Conservation (phyloP, 176 grass and related monocot genomes). For the Avena eriantha region DNA sequence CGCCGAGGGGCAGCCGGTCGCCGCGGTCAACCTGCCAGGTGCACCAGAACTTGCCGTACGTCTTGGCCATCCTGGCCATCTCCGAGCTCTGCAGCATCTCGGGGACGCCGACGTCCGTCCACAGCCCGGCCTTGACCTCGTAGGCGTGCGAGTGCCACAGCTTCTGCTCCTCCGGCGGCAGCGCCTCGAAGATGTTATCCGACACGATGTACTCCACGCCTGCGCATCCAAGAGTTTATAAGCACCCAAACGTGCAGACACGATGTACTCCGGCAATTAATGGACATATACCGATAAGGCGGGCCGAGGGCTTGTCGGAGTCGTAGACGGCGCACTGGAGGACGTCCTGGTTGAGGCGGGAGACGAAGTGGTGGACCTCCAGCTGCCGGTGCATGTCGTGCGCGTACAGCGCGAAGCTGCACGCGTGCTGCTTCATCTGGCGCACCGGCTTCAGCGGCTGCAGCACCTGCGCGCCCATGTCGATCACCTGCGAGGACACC, state of each 20-base stretch:
- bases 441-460: constrained; percentile 70
- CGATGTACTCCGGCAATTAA: no score
- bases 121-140: constrained; percentile 83
- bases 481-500: constrained; percentile 50
- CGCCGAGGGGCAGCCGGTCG: constrained; percentile 75
- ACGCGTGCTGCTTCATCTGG: constrained; percentile 90
- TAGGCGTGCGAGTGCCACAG: constrained; percentile 92
- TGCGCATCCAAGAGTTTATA: background rate
- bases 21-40: constrained; percentile 91
- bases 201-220: constrained; percentile 90
- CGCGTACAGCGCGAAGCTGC: constrained; percentile 76
- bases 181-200: constrained; percentile 58
- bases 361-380: constrained; percentile 78
- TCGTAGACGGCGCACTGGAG: constrained; percentile 91
- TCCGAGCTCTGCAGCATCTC: constrained; percentile 67
- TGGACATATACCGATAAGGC: constrained; percentile 84
- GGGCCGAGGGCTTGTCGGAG: constrained; percentile 64
- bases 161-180: constrained; percentile 69
- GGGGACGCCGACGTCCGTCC: constrained; percentile 59
- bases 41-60: constrained; percentile 92
- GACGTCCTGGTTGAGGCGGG: constrained; percentile 83
- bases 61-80: constrained; percentile 65
- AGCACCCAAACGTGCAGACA: background rate
- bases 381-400: constrained; percentile 74
- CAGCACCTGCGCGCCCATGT: constrained; percentile 58